Base-by-base conservation (phyloP, 2,329 filamentous ascomycete species). In the Monilinia polystroma region DNA sequence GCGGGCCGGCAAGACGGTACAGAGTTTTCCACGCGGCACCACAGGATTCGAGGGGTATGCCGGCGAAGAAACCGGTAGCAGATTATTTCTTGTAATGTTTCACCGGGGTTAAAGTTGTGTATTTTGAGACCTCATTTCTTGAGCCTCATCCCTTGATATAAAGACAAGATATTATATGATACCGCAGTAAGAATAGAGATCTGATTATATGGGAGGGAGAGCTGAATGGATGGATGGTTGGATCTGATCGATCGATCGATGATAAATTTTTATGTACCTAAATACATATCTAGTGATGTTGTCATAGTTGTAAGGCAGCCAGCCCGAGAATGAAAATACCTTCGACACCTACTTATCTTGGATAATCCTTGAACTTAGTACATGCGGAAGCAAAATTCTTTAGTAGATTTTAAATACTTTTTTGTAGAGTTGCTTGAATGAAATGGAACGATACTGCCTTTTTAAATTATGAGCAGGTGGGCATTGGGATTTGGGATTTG, bases 21-120 rank as follows among this genome's bases (percentile, higher is more conserved):
- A 84, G 94, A 47, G 94, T 99, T 12, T 99, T 99, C 77, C 93
- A 98, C 75, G 95, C 95, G 0, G 95, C 95, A 64, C 93, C 95
- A 63, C 95, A 99, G 80, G 95, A 98, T 78, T 93, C 90, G 1
- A 85, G 95, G 73, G 95, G 95, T 5, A 99, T 99, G 95, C 95
- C 95, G 68, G 95, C 95, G 3, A 99, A 99, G 85, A 98, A 98
- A 79, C 95, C 95, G 3, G 92, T 97, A 64, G 93, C 93, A 18
- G 94, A 98, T 80, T 99, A 98, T 81, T 99, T 99, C 79, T 81
- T 99, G 79, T 88, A 45, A 66, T 68, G n/a, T 51, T 23, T 14
- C 23, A 11, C 8, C 2, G n/a, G 10, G 1, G 18, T 47, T 47
- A 18, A 7, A 20, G 1, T 47, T 47, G 16, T 47, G 41, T 43